phyloP scores from a whole-genome alignment of 495 filamentous ascomycete species.

The Aspergillus coremiiformis region DNA sequence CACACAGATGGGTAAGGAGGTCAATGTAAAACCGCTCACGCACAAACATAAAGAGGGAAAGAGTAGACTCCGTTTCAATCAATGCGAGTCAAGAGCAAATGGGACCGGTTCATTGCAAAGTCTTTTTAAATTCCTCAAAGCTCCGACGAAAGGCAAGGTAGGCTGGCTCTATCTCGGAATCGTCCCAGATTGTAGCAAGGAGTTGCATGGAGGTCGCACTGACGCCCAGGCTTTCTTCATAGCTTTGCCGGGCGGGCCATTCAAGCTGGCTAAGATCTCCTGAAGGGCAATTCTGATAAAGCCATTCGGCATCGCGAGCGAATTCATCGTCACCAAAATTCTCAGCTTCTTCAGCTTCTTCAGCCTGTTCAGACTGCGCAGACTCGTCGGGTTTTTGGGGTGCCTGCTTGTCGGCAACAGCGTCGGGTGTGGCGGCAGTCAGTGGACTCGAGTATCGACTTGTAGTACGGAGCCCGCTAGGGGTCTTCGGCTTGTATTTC shows the following conservation, averaged over 20 bases:
- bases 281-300: conserved; percentile 23
- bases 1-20: neutral
- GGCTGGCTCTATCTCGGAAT: conserved; percentile 11
- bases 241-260: conserved; percentile 16
- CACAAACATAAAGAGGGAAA: neutral
- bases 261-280: conserved; percentile 18
- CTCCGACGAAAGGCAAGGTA: conserved; percentile 8
- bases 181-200: conserved; percentile 10
- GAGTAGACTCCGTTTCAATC: neutral
- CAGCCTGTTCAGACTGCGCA: neutral
- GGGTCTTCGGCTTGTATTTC: conserved; percentile 41
- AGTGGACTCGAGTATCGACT: conserved; percentile 31
- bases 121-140: conserved; percentile 14
- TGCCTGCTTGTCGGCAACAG: neutral
- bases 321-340: conserved; percentile 24
- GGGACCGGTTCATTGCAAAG: neutral
- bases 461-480: conserved; percentile 38
- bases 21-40: neutral
- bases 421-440: conserved; percentile 14
- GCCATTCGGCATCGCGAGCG: conserved; percentile 22
- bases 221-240: conserved; percentile 11
- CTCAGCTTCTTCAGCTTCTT: neutral
- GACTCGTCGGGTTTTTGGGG: neutral
- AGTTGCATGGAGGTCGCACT: conserved; percentile 4
- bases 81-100: neutral